Evolutionary conservation across 2,329 filamentous ascomycete genomes (phyloP), one percentile per base, ranked within the genome.

Genomic region (Pleomassaria siparia): DNA sequence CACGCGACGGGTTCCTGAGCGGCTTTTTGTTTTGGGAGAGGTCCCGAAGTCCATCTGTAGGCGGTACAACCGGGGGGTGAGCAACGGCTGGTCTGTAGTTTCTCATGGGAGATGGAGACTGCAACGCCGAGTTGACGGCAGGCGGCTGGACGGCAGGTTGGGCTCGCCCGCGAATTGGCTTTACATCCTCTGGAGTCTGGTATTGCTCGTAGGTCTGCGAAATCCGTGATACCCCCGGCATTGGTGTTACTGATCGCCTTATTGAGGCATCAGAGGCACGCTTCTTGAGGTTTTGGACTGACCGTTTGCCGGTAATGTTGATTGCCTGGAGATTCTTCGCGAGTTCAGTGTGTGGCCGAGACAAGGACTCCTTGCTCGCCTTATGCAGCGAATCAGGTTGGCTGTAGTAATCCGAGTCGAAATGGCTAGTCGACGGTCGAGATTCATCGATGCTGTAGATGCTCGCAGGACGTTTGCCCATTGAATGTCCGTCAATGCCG

Each of bases 391-490:
- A 69, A 7, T 49, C 58, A 33, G 66, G 62, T 46, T 69, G 67
- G 40, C 66, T 70, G 49, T 67, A 71, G 44, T 71, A 71, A 37
- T 71, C 67, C 15, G 67, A 71, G 40, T 68, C 64, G 30, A 64
- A 63, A 37, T 69, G 60, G 28, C 60, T 64, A 9, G 66, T 70
- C n/a, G 66, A 67, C n/a, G 66, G 64, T 6, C 64, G 56, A 4
- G 63, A 62, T 33, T 68, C 67, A 29, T 70, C 64, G 21, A 69
- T 64, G 44, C 64, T 69, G 32, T 60, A 60, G 28, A 67, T 51
- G 15, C 58, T 58, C n/a, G 51, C 44, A 9, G 62, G 62, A 33
- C 53, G 58, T 20, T 35, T 47, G 15, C 47, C 46, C 2, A 51
- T 43, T 0, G 53, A 40, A 26, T 42, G 54, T 10, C 54, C 55